Base-by-base conservation (phyloP, 805 yeast species). In the Ogataea allantospora region DNA sequence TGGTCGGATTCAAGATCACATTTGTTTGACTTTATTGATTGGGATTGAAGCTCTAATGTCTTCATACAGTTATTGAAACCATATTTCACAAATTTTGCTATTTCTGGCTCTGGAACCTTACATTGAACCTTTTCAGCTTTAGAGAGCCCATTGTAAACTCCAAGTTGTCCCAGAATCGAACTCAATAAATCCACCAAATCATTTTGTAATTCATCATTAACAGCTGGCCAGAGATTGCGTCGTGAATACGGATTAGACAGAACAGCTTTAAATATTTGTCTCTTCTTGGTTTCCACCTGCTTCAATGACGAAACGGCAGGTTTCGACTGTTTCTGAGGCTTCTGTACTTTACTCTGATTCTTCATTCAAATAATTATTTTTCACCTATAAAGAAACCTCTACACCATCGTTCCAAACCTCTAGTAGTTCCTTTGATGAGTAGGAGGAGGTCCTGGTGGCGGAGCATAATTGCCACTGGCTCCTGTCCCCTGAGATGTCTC, bases 261-360 rank as follows among this genome's bases (percentile, higher is more conserved):
- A 3, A 81, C 64, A 0, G 88, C 83, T 54, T 76, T 80, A 60
- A 76, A 77, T 2, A 79, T 77, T 47, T 77, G 80, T 42, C 71
- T 66, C 32, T 75, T 64, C 49, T 70, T 71, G 45, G 64, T 62
- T 34, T 78, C 83, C 2, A 68, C 42, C 15, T 68, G 71, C 44
- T 72, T 77, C n/a, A 51, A 23, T 5, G 50, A 44, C 11, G 32
- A 17, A 6, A 42, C 13, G 11, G 23, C 23, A 21, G 4, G n/a
- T 7, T 21, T 21, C n/a, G 9, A 9, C 9, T 21, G 23, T 21
- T 7, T 21, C 8, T 39, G 19, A 19, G 40, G 29, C 30, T 30
- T 30, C 13, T 26, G 15, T 13, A 28, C 29, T 18, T 35, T 38
- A 9, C 19, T 27, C n/a, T 31, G 38, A 13, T 39, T 43, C 24